Evolutionary conservation across 768 basidiomycete species (phyloP), one percentile per base, ranked within the genome.

Genomic region (Mycena kentingensis): DNA sequence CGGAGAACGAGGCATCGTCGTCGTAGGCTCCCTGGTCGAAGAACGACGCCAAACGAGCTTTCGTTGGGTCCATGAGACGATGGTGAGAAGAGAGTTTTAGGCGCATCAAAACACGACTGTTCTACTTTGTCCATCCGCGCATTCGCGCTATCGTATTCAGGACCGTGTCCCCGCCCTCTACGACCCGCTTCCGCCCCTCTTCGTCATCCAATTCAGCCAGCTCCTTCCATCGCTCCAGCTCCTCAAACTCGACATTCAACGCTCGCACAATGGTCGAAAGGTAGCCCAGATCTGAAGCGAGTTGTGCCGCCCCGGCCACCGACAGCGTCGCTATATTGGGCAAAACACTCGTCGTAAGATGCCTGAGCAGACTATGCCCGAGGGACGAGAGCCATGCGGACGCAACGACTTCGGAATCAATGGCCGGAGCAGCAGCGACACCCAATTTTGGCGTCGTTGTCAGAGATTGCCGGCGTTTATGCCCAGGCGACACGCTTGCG

Each of bases 301-400:
- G 78, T 65, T 99, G 97, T 19, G 85, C 84, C 1, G 89, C 84
- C 4, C 95, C 96, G 1, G 78, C 72, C 10, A 66, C 58, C 2
- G 84, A 81, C 41, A 98, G 70, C 25, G 73, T 72, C 3, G 76
- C 71, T 49, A 98, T 88, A 26, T 75, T 73, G 13, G 95, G 93
- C 1, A 99, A 77, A 27, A 92, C 75, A 18, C 73, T 73, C 24
- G 67, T 64, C 3, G 88, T 90, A 39, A 99, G 74, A 65, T 94
- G 81, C 2, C 81, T 75, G 31, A 96, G 76, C 38, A 94, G 81
- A 12, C 87, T 79, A 39, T 89, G 84, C 0, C 92, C 89, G n/a
- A 98, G 80, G 8, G 93, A 94, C 28, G 88, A 82, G 11, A 98
- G 82, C 95, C 96, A 98, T 2, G 91, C 87, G 1, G 91, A 86